Percentiles rank a stretch among this genome's conserved stretches.
These are phyloP conservation scores for Berkeleyomyces rouxiae DNA, from an alignment of 2,329 filamentous ascomycete genomes.

Conservation along the genomic window DNA sequence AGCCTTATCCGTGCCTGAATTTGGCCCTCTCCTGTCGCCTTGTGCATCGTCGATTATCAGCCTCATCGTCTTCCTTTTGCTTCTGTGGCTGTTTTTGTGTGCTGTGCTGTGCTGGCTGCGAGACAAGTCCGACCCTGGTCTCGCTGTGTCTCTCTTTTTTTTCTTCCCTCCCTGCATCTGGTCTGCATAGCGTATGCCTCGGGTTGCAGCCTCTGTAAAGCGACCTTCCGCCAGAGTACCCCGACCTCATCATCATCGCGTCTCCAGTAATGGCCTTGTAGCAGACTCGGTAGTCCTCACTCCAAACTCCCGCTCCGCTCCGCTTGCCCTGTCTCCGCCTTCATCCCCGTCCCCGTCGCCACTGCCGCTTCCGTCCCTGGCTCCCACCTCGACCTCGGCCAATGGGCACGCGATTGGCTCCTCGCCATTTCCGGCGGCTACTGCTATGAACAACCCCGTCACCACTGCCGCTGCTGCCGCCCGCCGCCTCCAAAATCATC, in stretches of 20 bases:
- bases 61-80: slow-evolving; percentile 2
- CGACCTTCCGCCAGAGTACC: slow-evolving; percentile 40
- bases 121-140: not conserved
- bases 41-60: not conserved
- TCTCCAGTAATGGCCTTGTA: slow-evolving; percentile 67
- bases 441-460: slow-evolving; percentile 19
- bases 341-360: not conserved
- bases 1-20: not conserved
- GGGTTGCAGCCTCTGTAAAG: slow-evolving; percentile 40
- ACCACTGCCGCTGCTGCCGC: slow-evolving; percentile 19
- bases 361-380: not conserved
- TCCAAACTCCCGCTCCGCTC: slow-evolving; percentile 22
- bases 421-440: slow-evolving; percentile 12
- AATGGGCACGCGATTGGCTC: slow-evolving; percentile 13
- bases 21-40: not conserved
- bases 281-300: slow-evolving; percentile 22
- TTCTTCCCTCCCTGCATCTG: slow-evolving; percentile 6
- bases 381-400: slow-evolving; percentile 7
- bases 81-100: not conserved
- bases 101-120: not conserved
- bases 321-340: not conserved
- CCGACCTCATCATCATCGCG: slow-evolving; percentile 42
- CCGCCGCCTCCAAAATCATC: not conserved
- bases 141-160: not conserved
- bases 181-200: slow-evolving; percentile 37